Percentiles rank a stretch among this genome's conserved stretches.
These are phyloP conservation scores for Paraurostyla sp. DNA, from an alignment of 73 alveolate species.

Conservation along the genomic window DNA sequence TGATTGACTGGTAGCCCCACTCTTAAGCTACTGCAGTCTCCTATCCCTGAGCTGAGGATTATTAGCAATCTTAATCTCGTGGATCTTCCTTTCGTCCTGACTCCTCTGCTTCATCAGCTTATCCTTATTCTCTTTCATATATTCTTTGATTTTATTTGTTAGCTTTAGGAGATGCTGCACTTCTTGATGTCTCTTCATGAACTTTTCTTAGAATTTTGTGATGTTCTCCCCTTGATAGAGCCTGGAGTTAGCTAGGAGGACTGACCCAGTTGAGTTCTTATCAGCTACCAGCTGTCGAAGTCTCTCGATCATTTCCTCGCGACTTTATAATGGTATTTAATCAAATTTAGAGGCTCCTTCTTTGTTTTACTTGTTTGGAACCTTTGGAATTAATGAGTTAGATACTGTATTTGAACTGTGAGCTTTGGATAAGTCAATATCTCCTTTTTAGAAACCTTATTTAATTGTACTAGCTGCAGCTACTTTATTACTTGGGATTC, in stretches of 20 bases:
- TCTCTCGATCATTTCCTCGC: slow-evolving; percentile 39
- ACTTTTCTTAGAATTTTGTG: slow-evolving; percentile 8
- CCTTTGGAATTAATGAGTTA: not conserved
- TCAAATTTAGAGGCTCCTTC: not conserved
- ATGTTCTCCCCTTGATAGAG: slow-evolving; percentile 37
- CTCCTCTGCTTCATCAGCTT: slow-evolving; percentile 8
- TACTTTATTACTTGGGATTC: not conserved
- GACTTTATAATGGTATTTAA: not conserved
- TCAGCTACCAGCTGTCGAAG: slow-evolving; percentile 3
- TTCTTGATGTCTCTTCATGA: slow-evolving; percentile 11
- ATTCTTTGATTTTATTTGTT: slow-evolving; percentile 5
- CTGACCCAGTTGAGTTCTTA: slow-evolving; percentile 34
- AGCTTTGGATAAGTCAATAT: no score
- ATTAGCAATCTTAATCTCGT: slow-evolving; percentile 11
- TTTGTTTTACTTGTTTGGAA: not conserved
- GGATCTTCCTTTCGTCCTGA: slow-evolving; percentile 30
- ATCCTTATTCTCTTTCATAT: slow-evolving; percentile 21
- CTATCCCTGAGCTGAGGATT: not conserved
- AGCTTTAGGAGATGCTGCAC: not conserved
- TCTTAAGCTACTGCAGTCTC: not conserved
- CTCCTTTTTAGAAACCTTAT: no score
- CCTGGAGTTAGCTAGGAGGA: slow-evolving; percentile 1
- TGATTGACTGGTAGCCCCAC: not conserved
- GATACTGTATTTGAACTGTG: not conserved
- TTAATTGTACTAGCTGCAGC: no score